Percentiles rank a stretch among this genome's conserved stretches.
Conservation (phyloP, 768 basidiomycete species). For the Megacollybia marginata region DNA sequence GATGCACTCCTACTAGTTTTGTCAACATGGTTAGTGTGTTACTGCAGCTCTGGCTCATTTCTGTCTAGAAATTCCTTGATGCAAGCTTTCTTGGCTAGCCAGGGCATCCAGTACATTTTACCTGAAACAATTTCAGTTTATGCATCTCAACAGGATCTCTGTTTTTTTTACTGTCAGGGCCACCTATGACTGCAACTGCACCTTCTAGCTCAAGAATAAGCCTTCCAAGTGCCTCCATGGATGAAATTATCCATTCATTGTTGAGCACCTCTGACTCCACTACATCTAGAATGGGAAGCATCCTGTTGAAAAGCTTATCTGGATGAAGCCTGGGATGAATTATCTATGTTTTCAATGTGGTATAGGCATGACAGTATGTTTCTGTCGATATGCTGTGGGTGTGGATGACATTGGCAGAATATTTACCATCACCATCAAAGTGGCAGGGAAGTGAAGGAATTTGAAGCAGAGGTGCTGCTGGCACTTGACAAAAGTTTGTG, state of each 20-base stretch:
- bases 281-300: neutral
- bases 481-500: too few species aligned
- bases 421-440: neutral
- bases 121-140: too few species aligned
- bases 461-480: neutral
- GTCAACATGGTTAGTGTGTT: conserved; percentile 4
- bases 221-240: neutral
- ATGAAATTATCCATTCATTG: neutral
- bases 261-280: neutral
- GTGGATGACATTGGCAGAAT: neutral
- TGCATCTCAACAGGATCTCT: neutral
- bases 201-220: neutral
- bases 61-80: conserved; percentile 1
- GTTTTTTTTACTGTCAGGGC: neutral
- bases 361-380: conserved; percentile 1
- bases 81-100: conserved; percentile 1
- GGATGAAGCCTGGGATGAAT: conserved; percentile 2
- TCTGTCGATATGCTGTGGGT: neutral
- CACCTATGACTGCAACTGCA: neutral
- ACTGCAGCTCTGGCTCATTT: conserved; percentile 3
- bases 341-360: conserved; percentile 1
- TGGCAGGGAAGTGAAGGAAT: conserved; percentile 2
- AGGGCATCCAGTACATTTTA: neutral
- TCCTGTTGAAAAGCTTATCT: neutral
- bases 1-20: conserved; percentile 8